Evolutionary conservation across 2,329 filamentous ascomycete species (phyloP).

Genomic region (Endoconidiophora laricicola): DNA sequence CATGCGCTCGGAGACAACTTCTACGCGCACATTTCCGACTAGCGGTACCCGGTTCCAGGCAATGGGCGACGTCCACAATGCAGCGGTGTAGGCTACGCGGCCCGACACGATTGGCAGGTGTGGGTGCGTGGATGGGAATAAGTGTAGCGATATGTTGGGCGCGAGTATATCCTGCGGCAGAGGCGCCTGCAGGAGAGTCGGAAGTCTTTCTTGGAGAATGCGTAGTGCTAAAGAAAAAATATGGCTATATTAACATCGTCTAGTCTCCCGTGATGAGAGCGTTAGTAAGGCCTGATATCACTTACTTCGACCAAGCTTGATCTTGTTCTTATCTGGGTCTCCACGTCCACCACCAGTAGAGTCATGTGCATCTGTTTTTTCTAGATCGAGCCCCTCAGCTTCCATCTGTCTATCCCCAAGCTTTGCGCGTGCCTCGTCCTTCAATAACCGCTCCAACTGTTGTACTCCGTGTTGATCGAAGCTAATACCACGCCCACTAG

Average conservation of each 20-base stretch:
- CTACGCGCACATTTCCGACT: constrained; percentile 73
- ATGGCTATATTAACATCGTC: background rate
- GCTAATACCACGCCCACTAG: background rate
- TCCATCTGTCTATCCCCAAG: constrained; percentile 3
- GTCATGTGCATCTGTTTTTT: background rate
- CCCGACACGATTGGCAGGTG: constrained; percentile 87
- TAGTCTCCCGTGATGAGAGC: background rate
- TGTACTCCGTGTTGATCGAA: constrained; percentile 7
- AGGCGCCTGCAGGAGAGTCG: constrained; percentile 48
- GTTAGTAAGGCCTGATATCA: constrained; percentile 3
- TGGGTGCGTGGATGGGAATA: constrained; percentile 63
- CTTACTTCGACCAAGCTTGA: constrained; percentile 48
- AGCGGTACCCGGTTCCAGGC: constrained; percentile 90
- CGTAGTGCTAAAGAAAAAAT: constrained; percentile 34
- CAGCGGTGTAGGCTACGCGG: constrained; percentile 77
- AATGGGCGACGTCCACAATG: constrained; percentile 87
- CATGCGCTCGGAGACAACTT: constrained; percentile 83
- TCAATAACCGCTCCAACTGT: constrained; percentile 6
- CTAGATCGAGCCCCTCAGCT: background rate
- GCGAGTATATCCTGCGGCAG: constrained; percentile 61
- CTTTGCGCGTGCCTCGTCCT: constrained; percentile 1
- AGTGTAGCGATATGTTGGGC: constrained; percentile 52
- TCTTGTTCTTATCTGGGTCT: constrained; percentile 35
- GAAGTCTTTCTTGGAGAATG: constrained; percentile 49
- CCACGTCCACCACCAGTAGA: background rate